A percentile compares a stretch with the other conserved stretches of the same genome.
These are phyloP conservation scores for Lathyrus oleraceus DNA, from an alignment of 306 rosid species.

Conservation along the genomic window DNA sequence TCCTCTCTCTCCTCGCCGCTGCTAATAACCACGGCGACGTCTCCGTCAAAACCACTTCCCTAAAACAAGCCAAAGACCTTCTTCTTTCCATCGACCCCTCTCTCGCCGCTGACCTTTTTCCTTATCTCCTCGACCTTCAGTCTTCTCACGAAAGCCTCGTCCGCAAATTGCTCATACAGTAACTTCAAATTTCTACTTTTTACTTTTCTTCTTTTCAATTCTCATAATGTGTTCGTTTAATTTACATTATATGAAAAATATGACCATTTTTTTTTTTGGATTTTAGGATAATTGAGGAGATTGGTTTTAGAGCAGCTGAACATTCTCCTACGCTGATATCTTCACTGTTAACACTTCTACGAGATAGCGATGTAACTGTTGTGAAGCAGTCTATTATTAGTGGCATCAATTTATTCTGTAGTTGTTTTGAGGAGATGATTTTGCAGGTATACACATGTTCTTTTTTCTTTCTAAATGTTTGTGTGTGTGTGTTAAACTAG, in stretches of 20 bases:
- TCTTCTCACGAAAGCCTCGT: conserved; percentile 79
- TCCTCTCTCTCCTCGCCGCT: conserved; percentile 84
- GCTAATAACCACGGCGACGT: conserved; percentile 96
- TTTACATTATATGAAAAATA: not conserved
- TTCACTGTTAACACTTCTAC: conserved; percentile 59
- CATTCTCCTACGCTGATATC: conserved; percentile 65
- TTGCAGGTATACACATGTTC: conserved; percentile 58
- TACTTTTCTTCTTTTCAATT: not conserved
- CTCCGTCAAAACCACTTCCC: conserved; percentile 74
- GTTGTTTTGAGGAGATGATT: conserved; percentile 73
- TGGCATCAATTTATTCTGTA: conserved; percentile 61
- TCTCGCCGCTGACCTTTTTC: conserved; percentile 67
- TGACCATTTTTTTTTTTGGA: not conserved
- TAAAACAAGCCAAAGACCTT: conserved; percentile 73
- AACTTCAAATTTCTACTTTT: conserved; percentile 39
- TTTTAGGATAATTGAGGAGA: conserved; percentile 82
- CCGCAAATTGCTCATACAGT: conserved; percentile 80
- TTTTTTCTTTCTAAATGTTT: not conserved
- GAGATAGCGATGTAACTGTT: conserved; percentile 58
- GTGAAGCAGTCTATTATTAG: conserved; percentile 67
- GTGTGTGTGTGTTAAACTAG: not conserved
- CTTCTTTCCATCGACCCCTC: conserved; percentile 69
- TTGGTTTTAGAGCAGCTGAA: conserved; percentile 73
- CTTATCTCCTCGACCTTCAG: conserved; percentile 89
- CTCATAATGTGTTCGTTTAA: conserved; percentile 1